Evolutionary conservation across 1,284 basidiomycete species (phyloP).

Genomic region (Exobasidium rhododendri): DNA sequence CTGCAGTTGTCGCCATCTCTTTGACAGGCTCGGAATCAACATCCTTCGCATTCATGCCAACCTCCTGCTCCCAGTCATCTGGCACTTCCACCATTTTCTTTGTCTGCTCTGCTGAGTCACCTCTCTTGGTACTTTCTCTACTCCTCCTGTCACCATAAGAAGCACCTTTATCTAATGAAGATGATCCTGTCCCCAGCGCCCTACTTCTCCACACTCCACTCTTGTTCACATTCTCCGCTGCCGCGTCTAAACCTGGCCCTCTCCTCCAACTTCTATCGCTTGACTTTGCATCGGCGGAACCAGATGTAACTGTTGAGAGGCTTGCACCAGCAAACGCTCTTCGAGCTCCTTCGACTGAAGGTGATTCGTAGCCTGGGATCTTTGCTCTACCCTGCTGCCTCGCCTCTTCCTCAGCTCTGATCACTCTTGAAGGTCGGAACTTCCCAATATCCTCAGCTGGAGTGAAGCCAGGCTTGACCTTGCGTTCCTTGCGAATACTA

Average conservation of each 20-base stretch:
- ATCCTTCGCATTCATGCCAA: background rate
- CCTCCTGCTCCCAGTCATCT: background rate
- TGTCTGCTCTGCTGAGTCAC: too few relatives aligned
- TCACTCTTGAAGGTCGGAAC: constrained; percentile 61
- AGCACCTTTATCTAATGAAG: background rate
- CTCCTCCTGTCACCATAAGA: background rate
- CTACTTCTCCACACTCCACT: background rate
- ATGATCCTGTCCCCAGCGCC: background rate
- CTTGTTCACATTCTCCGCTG: background rate
- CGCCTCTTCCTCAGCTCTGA: background rate
- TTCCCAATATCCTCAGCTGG: constrained; percentile 86
- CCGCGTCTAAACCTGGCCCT: too few relatives aligned
- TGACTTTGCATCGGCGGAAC: background rate
- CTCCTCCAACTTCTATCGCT: background rate
- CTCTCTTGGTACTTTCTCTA: background rate
- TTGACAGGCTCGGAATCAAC: background rate
- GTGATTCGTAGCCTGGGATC: background rate
- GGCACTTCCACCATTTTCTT: background rate
- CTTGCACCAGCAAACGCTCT: background rate
- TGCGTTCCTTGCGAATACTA: constrained; percentile 82
- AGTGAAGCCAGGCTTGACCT: constrained; percentile 86
- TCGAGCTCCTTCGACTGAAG: background rate
- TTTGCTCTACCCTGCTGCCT: background rate
- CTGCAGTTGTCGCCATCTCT: background rate
- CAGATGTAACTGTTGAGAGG: background rate